A percentile compares a stretch with the other conserved stretches of the same genome.
Conservation (phyloP, 805 yeast species). For the Barnettozyma californica region DNA sequence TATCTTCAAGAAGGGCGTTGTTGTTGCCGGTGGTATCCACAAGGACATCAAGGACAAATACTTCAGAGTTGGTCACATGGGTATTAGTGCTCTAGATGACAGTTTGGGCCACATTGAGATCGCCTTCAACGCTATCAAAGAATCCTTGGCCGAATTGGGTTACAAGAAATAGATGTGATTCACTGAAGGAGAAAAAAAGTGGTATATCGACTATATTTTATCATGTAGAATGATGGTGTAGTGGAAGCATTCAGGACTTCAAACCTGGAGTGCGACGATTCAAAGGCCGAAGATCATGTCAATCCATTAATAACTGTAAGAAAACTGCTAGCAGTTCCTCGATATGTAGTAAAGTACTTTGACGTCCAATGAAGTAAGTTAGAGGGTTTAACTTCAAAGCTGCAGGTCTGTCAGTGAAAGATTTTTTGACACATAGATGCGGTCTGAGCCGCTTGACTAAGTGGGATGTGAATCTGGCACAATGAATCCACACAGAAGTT, state of each 20-base stretch:
- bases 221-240: background rate
- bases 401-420: background rate
- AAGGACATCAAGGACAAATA: constrained; percentile 73
- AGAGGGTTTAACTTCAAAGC: background rate
- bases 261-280: too few relatives aligned
- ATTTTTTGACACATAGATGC: constrained; percentile 21
- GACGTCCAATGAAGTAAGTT: too few relatives aligned
- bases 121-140: constrained; percentile 42
- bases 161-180: constrained; percentile 23
- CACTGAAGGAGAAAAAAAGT: background rate
- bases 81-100: constrained; percentile 61
- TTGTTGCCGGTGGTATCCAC: constrained; percentile 88
- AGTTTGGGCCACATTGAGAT: constrained; percentile 48
- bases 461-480: background rate
- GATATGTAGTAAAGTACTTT: too few relatives aligned
- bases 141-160: constrained; percentile 36
- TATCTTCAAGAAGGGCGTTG: constrained; percentile 59
- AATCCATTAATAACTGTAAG: too few relatives aligned
- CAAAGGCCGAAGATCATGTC: too few relatives aligned
- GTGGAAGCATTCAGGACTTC: too few relatives aligned
- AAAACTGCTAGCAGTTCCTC: too few relatives aligned
- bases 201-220: background rate
- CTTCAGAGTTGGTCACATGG: constrained; percentile 97
- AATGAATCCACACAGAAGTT: too few relatives aligned
- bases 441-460: constrained; percentile 19